phyloP scores from a whole-genome alignment of 2,329 filamentous ascomycete species.

The Claviceps sp. region DNA sequence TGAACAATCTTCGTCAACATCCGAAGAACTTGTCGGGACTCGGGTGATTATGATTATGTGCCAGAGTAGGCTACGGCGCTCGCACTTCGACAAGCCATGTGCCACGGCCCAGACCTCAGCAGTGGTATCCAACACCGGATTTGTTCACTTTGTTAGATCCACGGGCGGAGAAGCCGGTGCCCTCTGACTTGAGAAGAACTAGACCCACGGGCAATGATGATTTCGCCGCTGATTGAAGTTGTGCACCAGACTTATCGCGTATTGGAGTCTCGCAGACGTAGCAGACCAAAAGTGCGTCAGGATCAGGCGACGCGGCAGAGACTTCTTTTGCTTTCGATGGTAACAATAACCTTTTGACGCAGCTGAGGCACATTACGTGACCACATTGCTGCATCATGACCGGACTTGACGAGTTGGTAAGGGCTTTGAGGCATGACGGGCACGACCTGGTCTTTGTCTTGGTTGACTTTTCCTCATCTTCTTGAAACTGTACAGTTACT shows the following conservation, averaged over 20 bases:
- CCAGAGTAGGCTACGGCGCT: not conserved
- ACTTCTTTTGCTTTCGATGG: conserved; percentile 30
- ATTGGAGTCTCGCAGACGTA: conserved; percentile 80
- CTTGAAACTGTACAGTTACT: conserved; percentile 62
- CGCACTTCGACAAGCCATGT: not conserved
- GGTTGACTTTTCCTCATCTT: conserved; percentile 42
- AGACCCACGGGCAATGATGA: conserved; percentile 55
- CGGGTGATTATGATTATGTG: not conserved
- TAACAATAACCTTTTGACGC: conserved; percentile 71
- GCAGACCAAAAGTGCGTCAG: conserved; percentile 41
- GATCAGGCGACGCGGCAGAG: conserved; percentile 19
- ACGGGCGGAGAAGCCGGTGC: conserved; percentile 84
- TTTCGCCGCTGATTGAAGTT: conserved; percentile 34
- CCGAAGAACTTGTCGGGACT: not conserved
- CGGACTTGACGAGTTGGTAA: conserved; percentile 72
- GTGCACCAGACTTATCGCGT: conserved; percentile 32
- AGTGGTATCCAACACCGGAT: conserved; percentile 69
- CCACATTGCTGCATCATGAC: conserved; percentile 79
- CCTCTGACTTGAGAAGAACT: conserved; percentile 70
- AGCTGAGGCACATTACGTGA: conserved; percentile 78
- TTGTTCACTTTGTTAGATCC: conserved; percentile 73
- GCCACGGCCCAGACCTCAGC: conserved; percentile 27
- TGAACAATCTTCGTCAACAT: not conserved
- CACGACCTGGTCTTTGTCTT: conserved; percentile 43
- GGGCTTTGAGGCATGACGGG: conserved; percentile 70